These are phyloP conservation scores for Phyllosticta paracitricarpa DNA, from an alignment of 2,329 filamentous ascomycete species.

Conservation along the genomic window DNA sequence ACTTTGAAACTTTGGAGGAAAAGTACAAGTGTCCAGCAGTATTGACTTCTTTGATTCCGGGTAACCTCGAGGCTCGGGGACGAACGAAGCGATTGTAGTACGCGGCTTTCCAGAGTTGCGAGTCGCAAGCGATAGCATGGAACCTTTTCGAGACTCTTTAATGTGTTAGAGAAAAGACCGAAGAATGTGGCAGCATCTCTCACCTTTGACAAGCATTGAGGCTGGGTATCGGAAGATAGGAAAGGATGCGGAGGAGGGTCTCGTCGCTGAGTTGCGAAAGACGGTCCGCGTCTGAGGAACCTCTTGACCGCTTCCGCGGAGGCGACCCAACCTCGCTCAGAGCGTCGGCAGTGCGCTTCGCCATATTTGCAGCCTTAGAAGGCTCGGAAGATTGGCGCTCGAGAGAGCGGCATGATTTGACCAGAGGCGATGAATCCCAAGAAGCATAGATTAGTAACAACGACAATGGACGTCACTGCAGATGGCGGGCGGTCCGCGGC, in stretches of 20 bases:
- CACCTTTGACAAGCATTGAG: conserved; percentile 57
- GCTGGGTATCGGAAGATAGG: conserved; percentile 59
- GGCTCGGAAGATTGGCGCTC: neutral
- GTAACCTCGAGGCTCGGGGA: conserved; percentile 66
- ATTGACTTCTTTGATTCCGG: conserved; percentile 47
- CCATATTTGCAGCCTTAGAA: neutral
- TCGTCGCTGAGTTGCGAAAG: conserved; percentile 76
- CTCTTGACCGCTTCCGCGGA: conserved; percentile 36
- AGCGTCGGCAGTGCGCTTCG: conserved; percentile 16
- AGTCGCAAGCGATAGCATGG: conserved; percentile 62
- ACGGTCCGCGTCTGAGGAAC: conserved; percentile 42
- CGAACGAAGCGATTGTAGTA: conserved; percentile 85
- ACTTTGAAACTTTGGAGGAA: conserved; percentile 47
- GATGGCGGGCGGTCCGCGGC: neutral
- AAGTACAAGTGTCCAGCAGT: conserved; percentile 35
- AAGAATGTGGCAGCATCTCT: conserved; percentile 5
- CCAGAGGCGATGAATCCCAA: neutral
- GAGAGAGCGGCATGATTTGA: neutral
- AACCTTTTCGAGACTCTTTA: conserved; percentile 65
- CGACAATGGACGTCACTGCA: neutral
- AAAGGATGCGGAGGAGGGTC: conserved; percentile 73
- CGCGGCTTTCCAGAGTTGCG: conserved; percentile 80
- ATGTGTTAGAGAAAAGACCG: neutral
- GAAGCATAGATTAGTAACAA: neutral
- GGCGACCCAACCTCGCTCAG: conserved; percentile 19